Percentiles rank a stretch among this genome's conserved stretches.
phyloP scores from a whole-genome alignment of 164 flowering plant genomes.

The Aristolochia californica region DNA sequence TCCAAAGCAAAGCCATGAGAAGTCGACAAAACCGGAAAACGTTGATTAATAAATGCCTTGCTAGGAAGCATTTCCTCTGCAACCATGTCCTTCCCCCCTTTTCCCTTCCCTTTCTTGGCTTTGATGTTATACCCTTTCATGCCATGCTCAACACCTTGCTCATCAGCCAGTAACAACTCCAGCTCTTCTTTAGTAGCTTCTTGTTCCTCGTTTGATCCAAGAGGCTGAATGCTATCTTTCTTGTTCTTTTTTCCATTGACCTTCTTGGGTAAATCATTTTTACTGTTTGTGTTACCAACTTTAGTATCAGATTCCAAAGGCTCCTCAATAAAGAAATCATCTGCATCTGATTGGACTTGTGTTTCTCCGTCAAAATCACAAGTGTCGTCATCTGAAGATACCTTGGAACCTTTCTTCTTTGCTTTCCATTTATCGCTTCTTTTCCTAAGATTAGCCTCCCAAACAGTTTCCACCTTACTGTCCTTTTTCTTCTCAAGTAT shows the following conservation, averaged over 20 bases:
- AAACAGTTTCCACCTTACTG: conserved; percentile 62
- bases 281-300: conserved; percentile 15
- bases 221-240: not conserved
- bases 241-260: not conserved
- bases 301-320: conserved; percentile 22
- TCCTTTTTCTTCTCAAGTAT: conserved; percentile 64
- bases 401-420: conserved; percentile 38
- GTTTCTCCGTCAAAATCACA: conserved; percentile 41
- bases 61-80: conserved; percentile 57
- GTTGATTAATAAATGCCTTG: conserved; percentile 48
- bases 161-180: conserved; percentile 78
- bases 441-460: conserved; percentile 70
- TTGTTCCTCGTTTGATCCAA: conserved; percentile 29
- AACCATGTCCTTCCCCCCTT: conserved; percentile 33
- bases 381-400: conserved; percentile 62
- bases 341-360: conserved; percentile 28
- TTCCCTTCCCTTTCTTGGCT: conserved; percentile 49
- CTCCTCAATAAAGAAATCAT: conserved; percentile 77
- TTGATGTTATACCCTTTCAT: conserved; percentile 75
- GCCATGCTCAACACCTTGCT: conserved; percentile 32
- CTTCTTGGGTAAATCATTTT: conserved; percentile 2
- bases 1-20: conserved; percentile 67
- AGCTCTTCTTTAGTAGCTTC: conserved; percentile 78
- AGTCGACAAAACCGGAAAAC: conserved; percentile 50
- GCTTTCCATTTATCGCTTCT: conserved; percentile 64